Evolutionary conservation across 75 land plant species (phyloP).

Genomic region (Ceratopteris richardii): DNA sequence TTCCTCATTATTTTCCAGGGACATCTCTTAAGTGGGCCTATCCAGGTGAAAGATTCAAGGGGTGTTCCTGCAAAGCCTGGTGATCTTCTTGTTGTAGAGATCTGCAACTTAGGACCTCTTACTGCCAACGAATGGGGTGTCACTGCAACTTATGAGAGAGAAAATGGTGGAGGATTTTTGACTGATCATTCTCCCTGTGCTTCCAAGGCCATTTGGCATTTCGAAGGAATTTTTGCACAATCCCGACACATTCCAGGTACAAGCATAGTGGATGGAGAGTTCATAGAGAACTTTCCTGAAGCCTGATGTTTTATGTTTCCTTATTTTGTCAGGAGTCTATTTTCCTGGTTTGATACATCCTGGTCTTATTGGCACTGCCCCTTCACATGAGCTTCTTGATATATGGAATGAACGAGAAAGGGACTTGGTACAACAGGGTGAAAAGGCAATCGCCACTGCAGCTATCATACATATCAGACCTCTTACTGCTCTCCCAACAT

Average conservation of each 20-base stretch:
- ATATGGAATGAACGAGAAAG: conserved; percentile 83
- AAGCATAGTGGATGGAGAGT: too few relatives aligned
- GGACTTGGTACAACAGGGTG: conserved; percentile 44
- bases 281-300: neutral
- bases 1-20: too few relatives aligned
- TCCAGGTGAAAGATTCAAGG: conserved; percentile 45
- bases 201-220: conserved; percentile 89
- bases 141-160: conserved; percentile 85
- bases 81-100: conserved; percentile 80
- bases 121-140: conserved; percentile 97
- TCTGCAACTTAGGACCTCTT: conserved; percentile 82
- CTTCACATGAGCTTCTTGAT: conserved; percentile 68
- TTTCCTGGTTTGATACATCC: conserved; percentile 94
- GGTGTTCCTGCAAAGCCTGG: conserved; percentile 67
- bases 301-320: neutral
- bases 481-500: conserved; percentile 62
- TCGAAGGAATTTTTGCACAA: conserved; percentile 88
- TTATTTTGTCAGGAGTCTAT: conserved; percentile 55
- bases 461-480: conserved; percentile 70
- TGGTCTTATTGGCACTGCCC: conserved; percentile 95
- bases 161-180: conserved; percentile 89
- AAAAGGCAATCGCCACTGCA: conserved; percentile 34
- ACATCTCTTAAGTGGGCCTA: conserved; percentile 83
- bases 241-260: conserved; percentile 88
- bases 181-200: conserved; percentile 88